These are phyloP conservation scores for Pythium coloratum DNA, from an alignment of 352 stramenopile genomes.

Conservation along the genomic window DNA sequence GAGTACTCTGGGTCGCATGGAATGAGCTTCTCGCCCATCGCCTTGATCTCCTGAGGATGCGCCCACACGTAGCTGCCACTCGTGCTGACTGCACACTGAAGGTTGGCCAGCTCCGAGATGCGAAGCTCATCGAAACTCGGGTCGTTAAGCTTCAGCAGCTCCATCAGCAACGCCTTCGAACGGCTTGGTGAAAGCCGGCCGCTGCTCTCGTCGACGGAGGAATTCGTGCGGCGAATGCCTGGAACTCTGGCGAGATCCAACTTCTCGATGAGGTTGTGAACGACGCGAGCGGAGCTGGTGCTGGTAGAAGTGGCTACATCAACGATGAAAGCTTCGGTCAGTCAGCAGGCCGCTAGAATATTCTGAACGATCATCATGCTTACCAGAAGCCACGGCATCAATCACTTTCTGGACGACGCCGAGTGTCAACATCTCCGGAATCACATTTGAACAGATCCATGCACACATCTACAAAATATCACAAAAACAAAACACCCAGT, in stretches of 20 bases:
- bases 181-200: background rate
- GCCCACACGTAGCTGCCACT: conserved; percentile 20
- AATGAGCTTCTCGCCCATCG: conserved; percentile 9
- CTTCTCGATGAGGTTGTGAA: conserved; percentile 23
- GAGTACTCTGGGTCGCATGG: conserved; percentile 12
- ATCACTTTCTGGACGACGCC: conserved; percentile 19
- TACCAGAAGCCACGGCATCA: conserved; percentile 1
- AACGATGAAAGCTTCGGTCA: too few relatives aligned
- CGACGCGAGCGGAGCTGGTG: background rate
- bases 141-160: conserved; percentile 14
- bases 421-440: conserved; percentile 19
- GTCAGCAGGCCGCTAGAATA: too few relatives aligned
- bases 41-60: conserved; percentile 20
- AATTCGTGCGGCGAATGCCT: background rate
- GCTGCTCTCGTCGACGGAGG: background rate
- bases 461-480: background rate
- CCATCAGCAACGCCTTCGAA: conserved; percentile 8
- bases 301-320: background rate
- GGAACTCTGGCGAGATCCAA: background rate
- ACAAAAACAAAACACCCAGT: background rate
- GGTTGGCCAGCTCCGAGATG: conserved; percentile 14
- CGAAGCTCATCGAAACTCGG: conserved; percentile 12
- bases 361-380: background rate
- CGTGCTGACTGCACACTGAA: conserved; percentile 18
- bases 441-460: conserved; percentile 4